Evolutionary conservation across 768 basidiomycete species (phyloP), one percentile per base, ranked within the genome.

Genomic region (Lactarius evosmus): DNA sequence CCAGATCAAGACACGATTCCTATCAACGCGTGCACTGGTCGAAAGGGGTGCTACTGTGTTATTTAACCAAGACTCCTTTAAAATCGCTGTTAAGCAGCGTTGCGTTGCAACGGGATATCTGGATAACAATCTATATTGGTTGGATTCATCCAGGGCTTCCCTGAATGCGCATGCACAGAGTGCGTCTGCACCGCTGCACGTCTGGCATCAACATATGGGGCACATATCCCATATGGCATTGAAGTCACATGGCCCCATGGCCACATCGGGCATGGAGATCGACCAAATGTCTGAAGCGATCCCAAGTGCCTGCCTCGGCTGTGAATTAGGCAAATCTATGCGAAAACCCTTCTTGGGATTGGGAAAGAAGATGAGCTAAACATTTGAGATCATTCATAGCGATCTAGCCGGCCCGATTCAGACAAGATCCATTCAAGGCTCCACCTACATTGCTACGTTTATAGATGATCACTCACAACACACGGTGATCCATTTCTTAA

Each of bases 401-500:
- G 56, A 58, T 58, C 56, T 58, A 2, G 56, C 56, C 9, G 30
- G 56, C 0, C 56, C 30, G 8, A 46, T 58, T 30, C 41, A 58
- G 1, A 7, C 8, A 1, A 3, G 25, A 7, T 58, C 56, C 1
- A 33, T 58, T 3, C 56, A 46, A 22, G 30, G 44, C 2, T 4
- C 41, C 0, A 1, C 2, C 2, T 46, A 58, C 4, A 46, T 46
- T 1, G 41, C 40, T 3, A 44, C 44, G 1, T 58, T 58, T 9
- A 25, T 58, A 0, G 30, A 58, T 12, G 41, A 58, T 6, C 17
- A 58, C 32, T 58, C 56, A 1, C 9, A 41, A 0, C 56, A 58
- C 9, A 41, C 8, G 3, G 41, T 58, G 16, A n/a, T 46, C 2
- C 33, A 58, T 4, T 46, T 22, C 12, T n/a, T 58, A 5, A 46